A percentile compares a stretch with the other conserved stretches of the same genome.
Conservation (phyloP, 2,329 filamentous ascomycete species). For the Alternaria infectoria region DNA sequence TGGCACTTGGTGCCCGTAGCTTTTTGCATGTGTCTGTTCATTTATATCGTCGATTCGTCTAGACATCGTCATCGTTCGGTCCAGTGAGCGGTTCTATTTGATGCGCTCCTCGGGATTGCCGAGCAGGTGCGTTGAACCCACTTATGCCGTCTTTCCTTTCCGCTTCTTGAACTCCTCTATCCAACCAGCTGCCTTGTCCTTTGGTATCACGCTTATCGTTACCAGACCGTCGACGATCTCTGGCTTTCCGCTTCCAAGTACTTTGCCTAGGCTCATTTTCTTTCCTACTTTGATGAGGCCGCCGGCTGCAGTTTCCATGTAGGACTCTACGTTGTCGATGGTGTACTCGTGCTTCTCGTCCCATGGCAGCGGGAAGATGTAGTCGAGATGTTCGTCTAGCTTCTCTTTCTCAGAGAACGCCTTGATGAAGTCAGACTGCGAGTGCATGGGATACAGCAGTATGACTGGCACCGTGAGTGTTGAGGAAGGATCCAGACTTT, state of each 20-base stretch:
- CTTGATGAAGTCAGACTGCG: constrained; percentile 91
- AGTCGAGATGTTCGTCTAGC: constrained; percentile 77
- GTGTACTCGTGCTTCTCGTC: constrained; percentile 73
- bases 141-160: constrained; percentile 45
- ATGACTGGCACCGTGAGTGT: constrained; percentile 78
- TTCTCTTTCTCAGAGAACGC: constrained; percentile 78
- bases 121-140: not conserved
- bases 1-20: not conserved
- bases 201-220: constrained; percentile 81
- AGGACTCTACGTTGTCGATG: constrained; percentile 75
- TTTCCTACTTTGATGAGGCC: constrained; percentile 89
- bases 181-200: constrained; percentile 72
- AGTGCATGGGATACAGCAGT: constrained; percentile 81
- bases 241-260: constrained; percentile 76
- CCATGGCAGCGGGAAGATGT: constrained; percentile 90
- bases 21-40: not conserved
- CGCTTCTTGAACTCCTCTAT: constrained; percentile 83
- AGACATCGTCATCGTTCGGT: not conserved
- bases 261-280: constrained; percentile 77
- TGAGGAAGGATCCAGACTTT: constrained; percentile 75
- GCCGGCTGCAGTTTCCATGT: constrained; percentile 80
- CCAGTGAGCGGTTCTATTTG: not conserved
- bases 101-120: not conserved
- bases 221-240: constrained; percentile 89
- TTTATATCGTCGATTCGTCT: not conserved